Conservation (phyloP, 2,329 filamentous ascomycete species). For the Fusarium euwallaceae region DNA sequence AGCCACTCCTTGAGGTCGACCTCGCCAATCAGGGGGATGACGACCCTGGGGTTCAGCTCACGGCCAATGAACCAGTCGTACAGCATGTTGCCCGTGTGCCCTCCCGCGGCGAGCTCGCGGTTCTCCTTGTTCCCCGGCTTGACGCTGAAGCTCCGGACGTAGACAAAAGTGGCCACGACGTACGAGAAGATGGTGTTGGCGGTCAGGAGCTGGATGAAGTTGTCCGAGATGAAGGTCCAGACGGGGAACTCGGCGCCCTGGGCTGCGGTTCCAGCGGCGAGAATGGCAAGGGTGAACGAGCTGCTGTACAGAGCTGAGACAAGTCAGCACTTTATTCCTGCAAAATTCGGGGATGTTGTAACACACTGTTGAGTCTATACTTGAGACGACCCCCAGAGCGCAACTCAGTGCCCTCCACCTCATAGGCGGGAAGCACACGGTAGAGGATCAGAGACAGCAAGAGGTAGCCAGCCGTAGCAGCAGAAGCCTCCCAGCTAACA, state of each 20-base stretch:
- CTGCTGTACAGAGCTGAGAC: constrained; percentile 79
- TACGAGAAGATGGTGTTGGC: constrained; percentile 85
- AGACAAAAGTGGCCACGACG: constrained; percentile 80
- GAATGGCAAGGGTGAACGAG: constrained; percentile 77
- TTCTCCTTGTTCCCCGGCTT: constrained; percentile 78
- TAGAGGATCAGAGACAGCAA: constrained; percentile 80
- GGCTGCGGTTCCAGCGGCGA: constrained; percentile 79
- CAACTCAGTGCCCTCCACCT: constrained; percentile 78
- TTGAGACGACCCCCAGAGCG: constrained; percentile 79
- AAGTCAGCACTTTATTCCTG: constrained; percentile 29
- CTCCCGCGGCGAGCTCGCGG: constrained; percentile 85
- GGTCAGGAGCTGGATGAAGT: constrained; percentile 88
- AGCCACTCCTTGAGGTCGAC: constrained; percentile 92
- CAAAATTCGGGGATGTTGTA: constrained; percentile 16
- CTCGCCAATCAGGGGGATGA: constrained; percentile 82
- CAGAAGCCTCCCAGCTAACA: constrained; percentile 75
- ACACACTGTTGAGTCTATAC: constrained; percentile 83
- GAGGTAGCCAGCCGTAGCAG: constrained; percentile 84
- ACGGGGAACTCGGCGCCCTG: constrained; percentile 86
- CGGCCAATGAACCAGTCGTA: constrained; percentile 99
- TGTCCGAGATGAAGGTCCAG: constrained; percentile 94
- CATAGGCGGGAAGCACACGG: constrained; percentile 79
- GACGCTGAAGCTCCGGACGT: constrained; percentile 85
- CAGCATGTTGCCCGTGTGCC: constrained; percentile 84
- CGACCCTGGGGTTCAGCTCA: constrained; percentile 90